phyloP scores from a whole-genome alignment of 495 filamentous ascomycete species.

The Podospora pseudoanserina region DNA sequence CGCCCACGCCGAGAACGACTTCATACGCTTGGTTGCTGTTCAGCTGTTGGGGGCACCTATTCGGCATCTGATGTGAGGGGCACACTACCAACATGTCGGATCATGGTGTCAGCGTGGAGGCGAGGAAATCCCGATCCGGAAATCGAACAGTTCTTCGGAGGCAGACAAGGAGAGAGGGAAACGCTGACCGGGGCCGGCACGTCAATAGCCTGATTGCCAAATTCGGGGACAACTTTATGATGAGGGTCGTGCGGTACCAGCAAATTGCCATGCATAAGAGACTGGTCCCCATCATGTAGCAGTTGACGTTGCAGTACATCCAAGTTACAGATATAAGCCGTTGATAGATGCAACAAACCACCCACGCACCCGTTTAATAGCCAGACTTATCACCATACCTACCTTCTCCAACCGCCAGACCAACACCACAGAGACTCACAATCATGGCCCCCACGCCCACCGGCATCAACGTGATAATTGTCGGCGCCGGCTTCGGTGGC shows the following conservation, averaged over 20 bases:
- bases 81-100: neutral
- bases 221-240: neutral
- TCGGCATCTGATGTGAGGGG: neutral
- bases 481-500: slow-evolving; percentile 59
- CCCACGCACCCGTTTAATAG: neutral
- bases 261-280: neutral
- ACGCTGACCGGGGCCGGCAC: neutral
- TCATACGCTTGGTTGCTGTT: neutral
- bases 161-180: neutral
- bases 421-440: neutral
- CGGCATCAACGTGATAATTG: slow-evolving; percentile 55
- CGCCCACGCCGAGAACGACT: neutral
- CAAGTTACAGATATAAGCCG: neutral
- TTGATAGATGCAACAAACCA: neutral
- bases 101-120: neutral
- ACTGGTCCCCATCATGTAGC: neutral
- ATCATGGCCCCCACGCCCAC: neutral
- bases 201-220: neutral
- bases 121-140: neutral
- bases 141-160: neutral
- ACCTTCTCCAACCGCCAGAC: neutral
- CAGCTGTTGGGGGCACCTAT: neutral
- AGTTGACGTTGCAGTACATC: neutral
- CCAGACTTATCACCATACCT: neutral
- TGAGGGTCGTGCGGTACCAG: neutral